Conservation (phyloP, 768 basidiomycete genomes). For the Heimioporus sp. region DNA sequence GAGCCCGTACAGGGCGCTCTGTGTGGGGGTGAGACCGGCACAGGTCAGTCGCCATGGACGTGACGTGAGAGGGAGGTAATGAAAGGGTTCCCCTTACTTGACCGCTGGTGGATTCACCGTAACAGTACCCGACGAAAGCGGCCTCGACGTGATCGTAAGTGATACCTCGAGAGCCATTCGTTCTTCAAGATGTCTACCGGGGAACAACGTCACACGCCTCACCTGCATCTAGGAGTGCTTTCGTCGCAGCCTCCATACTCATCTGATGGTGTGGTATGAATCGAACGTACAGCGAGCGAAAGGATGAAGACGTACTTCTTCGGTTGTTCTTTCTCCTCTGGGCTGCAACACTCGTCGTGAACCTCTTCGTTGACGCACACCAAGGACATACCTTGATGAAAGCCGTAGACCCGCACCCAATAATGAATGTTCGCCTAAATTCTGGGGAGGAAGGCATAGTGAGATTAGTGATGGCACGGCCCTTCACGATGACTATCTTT, state of each 20-base stretch:
- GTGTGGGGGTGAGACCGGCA: neutral
- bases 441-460: conserved; percentile 3
- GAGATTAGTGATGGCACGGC: neutral
- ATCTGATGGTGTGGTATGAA: conserved; percentile 44
- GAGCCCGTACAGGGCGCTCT: conserved; percentile 81
- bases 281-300: neutral
- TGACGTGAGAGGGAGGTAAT: neutral
- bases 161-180: conserved; percentile 47
- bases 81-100: conserved; percentile 48
- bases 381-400: conserved; percentile 61
- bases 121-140: conserved; percentile 68
- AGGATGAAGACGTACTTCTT: conserved; percentile 46
- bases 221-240: conserved; percentile 83
- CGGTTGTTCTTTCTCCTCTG: conserved; percentile 58
- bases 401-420: conserved; percentile 74
- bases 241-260: conserved; percentile 84
- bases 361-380: neutral
- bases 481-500: neutral
- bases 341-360: conserved; percentile 42
- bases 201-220: neutral
- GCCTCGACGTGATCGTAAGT: conserved; percentile 75
- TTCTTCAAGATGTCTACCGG: neutral
- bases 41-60: neutral
- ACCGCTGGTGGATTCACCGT: conserved; percentile 75
- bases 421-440: conserved; percentile 48